A percentile compares a stretch with the other conserved stretches of the same genome.
Evolutionary conservation across 2,329 filamentous ascomycete genomes (phyloP).

Genomic region (Pseudogymnoascus sp.): DNA sequence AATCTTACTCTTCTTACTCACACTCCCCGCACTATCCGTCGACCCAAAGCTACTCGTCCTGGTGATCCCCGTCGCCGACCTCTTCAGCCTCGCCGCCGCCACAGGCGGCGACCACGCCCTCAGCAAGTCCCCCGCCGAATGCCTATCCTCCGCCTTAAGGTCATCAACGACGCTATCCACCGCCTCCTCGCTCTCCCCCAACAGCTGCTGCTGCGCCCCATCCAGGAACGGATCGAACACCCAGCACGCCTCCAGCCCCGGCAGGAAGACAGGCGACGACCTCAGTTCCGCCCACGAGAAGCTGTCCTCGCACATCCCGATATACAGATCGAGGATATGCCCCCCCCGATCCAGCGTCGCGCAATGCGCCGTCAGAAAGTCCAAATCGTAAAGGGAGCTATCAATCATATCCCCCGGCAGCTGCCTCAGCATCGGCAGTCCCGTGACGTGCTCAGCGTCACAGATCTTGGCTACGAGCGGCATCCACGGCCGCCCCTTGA

Average conservation of each 20-base stretch:
- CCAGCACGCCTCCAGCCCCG: slow-evolving; percentile 49
- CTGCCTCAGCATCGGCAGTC: slow-evolving; percentile 50
- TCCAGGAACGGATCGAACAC: slow-evolving; percentile 43
- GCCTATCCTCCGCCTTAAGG: slow-evolving; percentile 15
- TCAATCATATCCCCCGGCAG: slow-evolving; percentile 38
- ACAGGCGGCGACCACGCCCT: slow-evolving; percentile 20
- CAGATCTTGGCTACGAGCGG: slow-evolving; percentile 51
- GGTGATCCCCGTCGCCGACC: slow-evolving; percentile 45
- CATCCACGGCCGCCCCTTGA: slow-evolving; percentile 45
- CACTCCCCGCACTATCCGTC: slow-evolving; percentile 21
- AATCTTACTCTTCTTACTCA: not conserved
- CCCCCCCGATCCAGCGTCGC: slow-evolving; percentile 47
- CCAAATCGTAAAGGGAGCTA: slow-evolving; percentile 35
- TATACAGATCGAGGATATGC: slow-evolving; percentile 51
- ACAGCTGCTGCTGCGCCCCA: too few species aligned
- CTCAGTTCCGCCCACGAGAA: slow-evolving; percentile 45
- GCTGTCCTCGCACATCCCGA: slow-evolving; percentile 45
- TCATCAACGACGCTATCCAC: slow-evolving; percentile 17
- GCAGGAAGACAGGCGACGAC: slow-evolving; percentile 39
- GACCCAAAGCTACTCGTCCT: slow-evolving; percentile 39
- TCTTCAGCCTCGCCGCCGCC: slow-evolving; percentile 35
- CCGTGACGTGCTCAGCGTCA: slow-evolving; percentile 44
- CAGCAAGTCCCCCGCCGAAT: slow-evolving; percentile 40
- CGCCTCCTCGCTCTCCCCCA: slow-evolving; percentile 27
- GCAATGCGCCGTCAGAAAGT: slow-evolving; percentile 45